Evolutionary conservation across 495 filamentous ascomycete species (phyloP).

Genomic region (Annulohypoxylon bovei): DNA sequence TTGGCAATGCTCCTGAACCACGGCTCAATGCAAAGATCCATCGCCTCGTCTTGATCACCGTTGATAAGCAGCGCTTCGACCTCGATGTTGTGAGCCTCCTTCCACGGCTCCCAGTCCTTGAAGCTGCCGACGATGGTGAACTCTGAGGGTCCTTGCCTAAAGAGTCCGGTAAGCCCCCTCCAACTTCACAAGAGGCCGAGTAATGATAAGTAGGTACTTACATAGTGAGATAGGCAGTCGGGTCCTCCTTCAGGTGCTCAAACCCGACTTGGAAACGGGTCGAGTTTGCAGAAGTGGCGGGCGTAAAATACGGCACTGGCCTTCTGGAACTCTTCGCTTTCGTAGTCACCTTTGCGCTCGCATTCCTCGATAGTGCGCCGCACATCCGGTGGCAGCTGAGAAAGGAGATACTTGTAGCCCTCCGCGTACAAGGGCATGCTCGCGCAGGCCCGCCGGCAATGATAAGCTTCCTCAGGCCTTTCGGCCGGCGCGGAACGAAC

Average conservation of each 20-base stretch:
- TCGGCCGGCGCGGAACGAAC: constrained; percentile 42
- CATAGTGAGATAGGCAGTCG: constrained; percentile 59
- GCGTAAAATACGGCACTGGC: constrained; percentile 52
- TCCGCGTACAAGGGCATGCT: constrained; percentile 36
- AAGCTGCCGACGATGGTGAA: constrained; percentile 55
- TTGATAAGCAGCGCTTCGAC: constrained; percentile 60
- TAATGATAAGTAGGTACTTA: constrained; percentile 22
- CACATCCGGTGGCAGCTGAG: constrained; percentile 30
- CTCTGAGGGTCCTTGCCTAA: constrained; percentile 58
- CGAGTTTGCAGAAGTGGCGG: constrained; percentile 51
- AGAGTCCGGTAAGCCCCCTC: not conserved
- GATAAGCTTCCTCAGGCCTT: constrained; percentile 31
- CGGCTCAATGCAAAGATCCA: constrained; percentile 52
- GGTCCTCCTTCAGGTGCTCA: constrained; percentile 50
- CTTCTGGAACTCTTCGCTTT: constrained; percentile 53
- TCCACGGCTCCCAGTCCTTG: constrained; percentile 52
- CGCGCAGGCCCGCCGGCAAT: constrained; percentile 27
- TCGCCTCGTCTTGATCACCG: constrained; percentile 59
- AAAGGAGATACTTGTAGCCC: constrained; percentile 17
- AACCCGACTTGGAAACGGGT: constrained; percentile 49
- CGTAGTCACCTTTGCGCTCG: constrained; percentile 43
- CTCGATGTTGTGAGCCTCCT: constrained; percentile 51
- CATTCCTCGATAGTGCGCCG: constrained; percentile 4
- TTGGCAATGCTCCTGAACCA: constrained; percentile 56
- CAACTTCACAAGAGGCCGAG: not conserved